These are phyloP conservation scores for Eragrostis nindensis DNA, from an alignment of 176 grass and related monocot genomes.

Conservation along the genomic window DNA sequence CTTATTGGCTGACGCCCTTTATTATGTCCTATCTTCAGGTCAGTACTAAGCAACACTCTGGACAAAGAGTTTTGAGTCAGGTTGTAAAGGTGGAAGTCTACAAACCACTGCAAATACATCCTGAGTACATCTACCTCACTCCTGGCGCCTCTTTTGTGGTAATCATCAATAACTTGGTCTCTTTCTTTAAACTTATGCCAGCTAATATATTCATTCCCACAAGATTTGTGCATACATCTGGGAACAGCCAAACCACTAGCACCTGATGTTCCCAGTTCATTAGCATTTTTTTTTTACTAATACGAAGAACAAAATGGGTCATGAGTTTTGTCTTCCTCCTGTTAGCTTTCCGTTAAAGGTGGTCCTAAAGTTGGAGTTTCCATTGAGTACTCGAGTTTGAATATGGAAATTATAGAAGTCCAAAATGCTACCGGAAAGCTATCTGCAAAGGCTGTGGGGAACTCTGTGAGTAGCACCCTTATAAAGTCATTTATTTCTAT, in stretches of 20 bases:
- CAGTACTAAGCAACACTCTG: constrained; percentile 68
- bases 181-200: constrained; percentile 15
- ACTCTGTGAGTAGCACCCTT: constrained; percentile 73
- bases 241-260: neutral
- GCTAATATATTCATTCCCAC: constrained; percentile 9
- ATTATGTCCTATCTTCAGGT: constrained; percentile 65
- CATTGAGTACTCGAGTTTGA: constrained; percentile 72
- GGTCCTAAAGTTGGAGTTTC: constrained; percentile 86
- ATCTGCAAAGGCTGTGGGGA: constrained; percentile 75
- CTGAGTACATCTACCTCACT: constrained; percentile 88
- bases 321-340: constrained; percentile 38
- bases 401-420: constrained; percentile 55
- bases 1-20: constrained; percentile 27
- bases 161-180: constrained; percentile 42
- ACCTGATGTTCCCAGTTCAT: constrained; percentile 19
- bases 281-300: constrained; percentile 22
- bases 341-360: constrained; percentile 82
- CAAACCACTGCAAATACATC: constrained; percentile 76
- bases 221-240: constrained; percentile 11
- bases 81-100: constrained; percentile 95
- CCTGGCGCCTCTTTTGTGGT: constrained; percentile 95
- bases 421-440: constrained; percentile 74
- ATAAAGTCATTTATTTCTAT: constrained; percentile 7
- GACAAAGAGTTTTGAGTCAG: constrained; percentile 83
- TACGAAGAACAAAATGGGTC: constrained; percentile 1